Percentiles rank a stretch among this genome's conserved stretches.
Evolutionary conservation across 192 early-diverging fungal species (phyloP).

Genomic region (Coemansia sp.): DNA sequence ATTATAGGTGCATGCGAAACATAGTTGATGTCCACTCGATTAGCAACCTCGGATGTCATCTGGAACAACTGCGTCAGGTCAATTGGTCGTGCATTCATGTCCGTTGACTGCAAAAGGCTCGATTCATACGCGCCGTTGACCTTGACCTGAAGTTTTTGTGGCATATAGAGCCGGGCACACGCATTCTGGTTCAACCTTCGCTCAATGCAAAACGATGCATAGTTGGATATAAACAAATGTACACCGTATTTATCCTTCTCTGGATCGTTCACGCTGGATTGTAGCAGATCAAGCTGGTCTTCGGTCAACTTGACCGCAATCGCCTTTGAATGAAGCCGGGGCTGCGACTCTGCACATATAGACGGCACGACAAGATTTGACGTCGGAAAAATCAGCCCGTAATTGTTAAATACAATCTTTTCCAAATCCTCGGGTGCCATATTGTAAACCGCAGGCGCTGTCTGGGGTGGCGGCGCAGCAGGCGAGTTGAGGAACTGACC

Average conservation of each 20-base stretch:
- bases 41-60: constrained; percentile 12
- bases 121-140: not conserved
- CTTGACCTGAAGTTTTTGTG: not conserved
- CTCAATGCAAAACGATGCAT: not conserved
- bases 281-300: constrained; percentile 16
- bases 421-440: not conserved
- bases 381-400: constrained; percentile 9
- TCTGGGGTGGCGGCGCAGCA: not conserved
- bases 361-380: not conserved
- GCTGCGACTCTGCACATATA: constrained; percentile 4
- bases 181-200: not conserved
- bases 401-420: constrained; percentile 18
- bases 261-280: not conserved
- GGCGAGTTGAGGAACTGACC: constrained; percentile 5
- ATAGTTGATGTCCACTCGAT: constrained; percentile 30
- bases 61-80: constrained; percentile 19
- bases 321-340: constrained; percentile 5
- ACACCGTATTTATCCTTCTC: constrained; percentile 6
- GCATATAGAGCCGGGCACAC: not conserved
- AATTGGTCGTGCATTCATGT: constrained; percentile 7
- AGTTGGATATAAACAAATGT: constrained; percentile 19
- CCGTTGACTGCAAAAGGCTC: not conserved
- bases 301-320: constrained; percentile 5
- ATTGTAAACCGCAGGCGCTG: not conserved
- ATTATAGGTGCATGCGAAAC: constrained; percentile 12